Conservation (phyloP, 257 asterid genomes). For the Ilex asprella region DNA sequence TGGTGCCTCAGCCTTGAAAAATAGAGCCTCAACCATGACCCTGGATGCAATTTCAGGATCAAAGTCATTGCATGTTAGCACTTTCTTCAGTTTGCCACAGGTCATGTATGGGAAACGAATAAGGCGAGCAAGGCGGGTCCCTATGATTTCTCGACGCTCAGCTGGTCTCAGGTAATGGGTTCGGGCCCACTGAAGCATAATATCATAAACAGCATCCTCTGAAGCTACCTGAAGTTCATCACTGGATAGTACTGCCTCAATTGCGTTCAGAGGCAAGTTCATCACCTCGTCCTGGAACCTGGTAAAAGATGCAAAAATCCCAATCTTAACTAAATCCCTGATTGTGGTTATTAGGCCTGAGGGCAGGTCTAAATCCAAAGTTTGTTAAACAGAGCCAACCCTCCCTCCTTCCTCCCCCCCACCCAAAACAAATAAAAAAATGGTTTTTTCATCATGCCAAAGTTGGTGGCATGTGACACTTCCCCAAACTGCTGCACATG, state of each 20-base stretch:
- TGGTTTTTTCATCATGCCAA: background rate
- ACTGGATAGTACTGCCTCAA: constrained; percentile 77
- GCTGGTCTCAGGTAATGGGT: constrained; percentile 48
- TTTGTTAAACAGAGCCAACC: no score
- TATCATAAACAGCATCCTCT: constrained; percentile 88
- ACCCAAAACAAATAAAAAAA: background rate
- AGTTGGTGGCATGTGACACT: constrained; percentile 44
- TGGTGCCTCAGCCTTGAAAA: constrained; percentile 80
- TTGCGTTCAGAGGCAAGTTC: constrained; percentile 78
- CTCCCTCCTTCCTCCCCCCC: background rate
- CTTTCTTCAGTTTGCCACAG: constrained; percentile 67
- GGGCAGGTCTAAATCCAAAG: background rate
- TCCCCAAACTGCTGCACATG: constrained; percentile 49
- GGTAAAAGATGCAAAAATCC: constrained; percentile 20
- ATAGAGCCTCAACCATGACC: constrained; percentile 67
- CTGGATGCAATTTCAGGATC: constrained; percentile 59
- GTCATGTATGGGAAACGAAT: constrained; percentile 93
- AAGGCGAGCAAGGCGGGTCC: constrained; percentile 52
- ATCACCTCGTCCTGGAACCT: constrained; percentile 85
- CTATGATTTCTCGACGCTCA: constrained; percentile 63
- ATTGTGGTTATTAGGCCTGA: background rate
- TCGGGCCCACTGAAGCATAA: constrained; percentile 72
- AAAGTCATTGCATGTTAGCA: constrained; percentile 66
- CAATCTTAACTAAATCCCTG: background rate
- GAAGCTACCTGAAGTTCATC: constrained; percentile 87